Evolutionary conservation across 2,329 filamentous ascomycete species (phyloP), one percentile per base, ranked within the genome.

Genomic region (Sarocladium brachiariae): DNA sequence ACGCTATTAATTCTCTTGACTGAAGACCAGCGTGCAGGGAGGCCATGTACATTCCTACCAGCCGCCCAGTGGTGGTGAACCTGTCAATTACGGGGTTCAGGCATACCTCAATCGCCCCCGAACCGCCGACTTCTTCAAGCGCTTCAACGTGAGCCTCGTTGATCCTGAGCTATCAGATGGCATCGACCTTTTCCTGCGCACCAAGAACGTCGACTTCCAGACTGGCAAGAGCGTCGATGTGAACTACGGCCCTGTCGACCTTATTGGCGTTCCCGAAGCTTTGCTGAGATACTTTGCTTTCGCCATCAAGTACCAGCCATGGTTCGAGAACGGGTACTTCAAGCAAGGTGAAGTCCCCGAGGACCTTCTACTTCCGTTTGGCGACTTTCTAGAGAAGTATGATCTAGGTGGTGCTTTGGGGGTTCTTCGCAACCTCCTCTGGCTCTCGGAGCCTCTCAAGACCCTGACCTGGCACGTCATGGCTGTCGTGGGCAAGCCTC

Each of bases 31-130:
- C 13, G 27, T 7, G 27, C 13, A 76, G 53, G 76, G 76, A 18
- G 75, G 76, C 2, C 73, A 78, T 54, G 70, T 72, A 4, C 61
- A 73, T 16, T 77, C 72, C 6, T 78, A 73, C 55, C 62, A 57
- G 2, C 69, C 70, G 30, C 69, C 68, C 14, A 58, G 64, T 14
- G 68, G 62, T 2, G 64, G 62, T 13, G 55, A 43, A 0, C 50
- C 58, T 1, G 62, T 61, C 46, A 64, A 70, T 54, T 68, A 61
- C 51, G 68, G 67, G 39, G 67, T 70, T 14, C 58, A 68, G 48
- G 60, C 61, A 3, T 70, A 63, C 53, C 61, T 65, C 38, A 61
- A 73, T 51, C 64, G 66, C 38, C 59, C 65, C n/a, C 61, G 66
- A 5, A 69, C 72, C 4, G 53, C 54, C 13, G 61, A 66, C 21